Evolutionary conservation across 768 basidiomycete genomes (phyloP).

Genomic region (Russula dissimulans): DNA sequence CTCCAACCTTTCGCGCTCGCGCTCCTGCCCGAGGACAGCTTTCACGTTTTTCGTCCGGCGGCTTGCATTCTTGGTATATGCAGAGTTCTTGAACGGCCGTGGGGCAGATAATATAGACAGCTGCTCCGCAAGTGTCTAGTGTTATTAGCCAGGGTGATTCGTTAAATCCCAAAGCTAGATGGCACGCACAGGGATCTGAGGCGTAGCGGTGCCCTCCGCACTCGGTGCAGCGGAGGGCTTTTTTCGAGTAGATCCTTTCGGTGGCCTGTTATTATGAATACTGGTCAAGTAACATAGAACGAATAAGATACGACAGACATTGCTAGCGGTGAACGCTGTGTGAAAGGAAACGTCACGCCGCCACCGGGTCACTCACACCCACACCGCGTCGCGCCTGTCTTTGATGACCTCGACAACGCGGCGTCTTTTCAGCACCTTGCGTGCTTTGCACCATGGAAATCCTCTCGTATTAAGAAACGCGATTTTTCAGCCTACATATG

Average conservation of each 20-base stretch:
- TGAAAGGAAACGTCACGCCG: no score
- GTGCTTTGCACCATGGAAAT: conserved; percentile 38
- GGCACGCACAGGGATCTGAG: conserved; percentile 25
- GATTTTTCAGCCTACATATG: not conserved
- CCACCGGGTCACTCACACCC: not conserved
- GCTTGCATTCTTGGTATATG: conserved; percentile 60
- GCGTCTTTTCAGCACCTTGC: conserved; percentile 11
- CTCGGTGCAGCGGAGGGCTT: conserved; percentile 22
- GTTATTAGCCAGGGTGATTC: not conserved
- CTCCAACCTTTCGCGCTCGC: conserved; percentile 64
- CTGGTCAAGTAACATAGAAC: not conserved
- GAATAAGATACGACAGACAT: not conserved
- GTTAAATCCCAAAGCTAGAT: not conserved
- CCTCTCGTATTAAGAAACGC: conserved; percentile 39
- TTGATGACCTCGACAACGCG: not conserved
- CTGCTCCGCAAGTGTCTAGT: conserved; percentile 62
- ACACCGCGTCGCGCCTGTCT: not conserved
- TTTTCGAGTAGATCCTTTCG: conserved; percentile 27
- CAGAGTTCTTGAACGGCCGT: conserved; percentile 70
- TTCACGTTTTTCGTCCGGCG: conserved; percentile 75
- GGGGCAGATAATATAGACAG: conserved; percentile 62
- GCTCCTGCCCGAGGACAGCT: conserved; percentile 65
- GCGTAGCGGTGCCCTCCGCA: conserved; percentile 26
- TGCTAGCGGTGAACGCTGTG: not conserved
- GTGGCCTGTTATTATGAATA: conserved; percentile 25